These are phyloP conservation scores for Kwoniella newhampshirensis DNA, from an alignment of 768 basidiomycete genomes.

Conservation along the genomic window DNA sequence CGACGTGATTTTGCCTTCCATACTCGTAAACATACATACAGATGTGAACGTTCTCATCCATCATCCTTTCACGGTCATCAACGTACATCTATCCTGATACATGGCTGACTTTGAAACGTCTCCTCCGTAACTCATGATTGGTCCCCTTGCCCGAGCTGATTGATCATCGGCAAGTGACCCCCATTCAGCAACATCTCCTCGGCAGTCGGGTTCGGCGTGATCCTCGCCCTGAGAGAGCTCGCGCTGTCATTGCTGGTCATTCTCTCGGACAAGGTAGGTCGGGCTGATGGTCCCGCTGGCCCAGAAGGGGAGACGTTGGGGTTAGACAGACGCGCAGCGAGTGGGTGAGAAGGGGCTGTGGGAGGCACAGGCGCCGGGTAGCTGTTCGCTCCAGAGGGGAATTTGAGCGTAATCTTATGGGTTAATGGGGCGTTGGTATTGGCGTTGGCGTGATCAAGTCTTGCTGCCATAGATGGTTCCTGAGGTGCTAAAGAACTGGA, in stretches of 20 bases:
- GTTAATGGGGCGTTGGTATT: neutral
- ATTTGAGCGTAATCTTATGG: conserved; percentile 1
- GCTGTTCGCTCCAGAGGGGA: neutral
- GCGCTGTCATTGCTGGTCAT: neutral
- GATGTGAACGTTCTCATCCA: too few relatives aligned
- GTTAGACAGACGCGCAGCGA: conserved; percentile 2
- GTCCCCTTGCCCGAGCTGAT: neutral
- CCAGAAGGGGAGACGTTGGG: neutral
- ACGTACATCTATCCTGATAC: neutral
- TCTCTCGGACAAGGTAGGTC: conserved; percentile 5
- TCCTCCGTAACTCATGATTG: too few relatives aligned
- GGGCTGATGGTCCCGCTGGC: neutral
- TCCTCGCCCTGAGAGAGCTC: neutral
- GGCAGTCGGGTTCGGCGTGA: neutral
- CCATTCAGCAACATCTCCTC: neutral
- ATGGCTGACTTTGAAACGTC: neutral
- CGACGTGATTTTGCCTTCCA: too few relatives aligned
- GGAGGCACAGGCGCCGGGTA: too few relatives aligned
- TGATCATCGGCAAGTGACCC: neutral
- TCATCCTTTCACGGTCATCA: too few relatives aligned
- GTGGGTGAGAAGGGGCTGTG: neutral
- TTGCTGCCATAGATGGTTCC: too few relatives aligned
- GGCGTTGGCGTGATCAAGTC: neutral
- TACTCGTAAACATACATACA: too few relatives aligned
- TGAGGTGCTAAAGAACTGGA: too few relatives aligned